Evolutionary conservation across 2,329 filamentous ascomycete genomes (phyloP).

Genomic region (Hysterium pulicare): DNA sequence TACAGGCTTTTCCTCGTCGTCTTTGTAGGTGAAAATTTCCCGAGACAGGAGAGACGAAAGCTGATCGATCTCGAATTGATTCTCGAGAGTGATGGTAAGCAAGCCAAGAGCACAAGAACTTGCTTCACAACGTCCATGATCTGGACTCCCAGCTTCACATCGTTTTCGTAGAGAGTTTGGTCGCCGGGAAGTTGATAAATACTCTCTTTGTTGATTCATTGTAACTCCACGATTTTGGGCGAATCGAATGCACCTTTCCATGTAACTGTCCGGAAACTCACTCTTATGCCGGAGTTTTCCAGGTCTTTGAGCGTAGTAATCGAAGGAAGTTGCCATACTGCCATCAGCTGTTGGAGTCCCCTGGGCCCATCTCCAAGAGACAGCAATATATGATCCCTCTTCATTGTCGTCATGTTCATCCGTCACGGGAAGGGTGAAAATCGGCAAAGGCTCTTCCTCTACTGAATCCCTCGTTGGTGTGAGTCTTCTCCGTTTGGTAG

Average conservation of each 20-base stretch:
- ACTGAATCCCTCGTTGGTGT: no score
- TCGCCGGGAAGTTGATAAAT: slow-evolving; percentile 13
- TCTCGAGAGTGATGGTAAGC: slow-evolving; percentile 9
- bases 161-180: neutral
- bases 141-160: slow-evolving; percentile 12
- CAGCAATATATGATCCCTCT: neutral
- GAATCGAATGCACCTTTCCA: slow-evolving; percentile 17
- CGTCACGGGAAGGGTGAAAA: no score
- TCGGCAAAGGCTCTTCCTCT: no score
- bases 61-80: slow-evolving; percentile 8
- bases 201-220: slow-evolving; percentile 21
- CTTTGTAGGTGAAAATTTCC: slow-evolving; percentile 6
- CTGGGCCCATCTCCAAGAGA: neutral
- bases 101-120: slow-evolving; percentile 13
- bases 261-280: slow-evolving; percentile 14
- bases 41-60: slow-evolving; percentile 6
- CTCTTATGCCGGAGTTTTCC: slow-evolving; percentile 8
- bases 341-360: neutral
- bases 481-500: neutral
- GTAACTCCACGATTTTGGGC: slow-evolving; percentile 9
- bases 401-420: neutral
- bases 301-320: neutral
- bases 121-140: slow-evolving; percentile 18
- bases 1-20: neutral
- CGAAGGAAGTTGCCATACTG: neutral